phyloP scores from a whole-genome alignment of 1,139 yeast species.

The Yamadazyma buinensis region DNA sequence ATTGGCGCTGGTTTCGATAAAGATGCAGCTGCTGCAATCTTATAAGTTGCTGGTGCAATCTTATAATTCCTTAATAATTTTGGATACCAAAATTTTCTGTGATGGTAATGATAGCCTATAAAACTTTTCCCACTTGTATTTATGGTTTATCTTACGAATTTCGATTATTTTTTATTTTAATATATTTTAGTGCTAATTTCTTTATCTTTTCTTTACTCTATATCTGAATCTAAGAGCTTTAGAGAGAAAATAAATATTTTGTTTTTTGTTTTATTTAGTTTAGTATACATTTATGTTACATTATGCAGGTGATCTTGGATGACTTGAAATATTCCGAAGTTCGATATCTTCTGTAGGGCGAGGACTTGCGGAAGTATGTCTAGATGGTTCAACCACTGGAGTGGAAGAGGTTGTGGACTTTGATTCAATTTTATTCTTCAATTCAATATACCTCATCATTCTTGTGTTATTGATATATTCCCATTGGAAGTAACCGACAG shows the following conservation, averaged over 20 bases:
- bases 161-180: no score
- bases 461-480: conserved; percentile 24
- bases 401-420: no score
- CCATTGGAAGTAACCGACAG: conserved; percentile 37
- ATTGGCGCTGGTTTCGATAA: conserved; percentile 9
- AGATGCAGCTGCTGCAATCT: conserved; percentile 8
- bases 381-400: no score
- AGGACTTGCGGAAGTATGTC: conserved; percentile 3
- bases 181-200: no score
- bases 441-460: conserved; percentile 18
- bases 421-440: conserved; percentile 10
- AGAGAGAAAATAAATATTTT: background rate
- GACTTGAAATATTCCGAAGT: conserved; percentile 9
- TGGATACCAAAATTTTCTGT: background rate
- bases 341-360: conserved; percentile 9
- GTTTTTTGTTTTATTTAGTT: no score
- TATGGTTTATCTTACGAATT: conserved; percentile 1
- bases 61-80: background rate
- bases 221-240: no score
- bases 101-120: background rate
- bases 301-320: background rate
- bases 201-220: no score
- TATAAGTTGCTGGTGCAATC: background rate
- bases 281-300: background rate
- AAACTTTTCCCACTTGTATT: conserved; percentile 7